phyloP scores from a whole-genome alignment of 441 rosid species.

The Gossypium schwendimanii region DNA sequence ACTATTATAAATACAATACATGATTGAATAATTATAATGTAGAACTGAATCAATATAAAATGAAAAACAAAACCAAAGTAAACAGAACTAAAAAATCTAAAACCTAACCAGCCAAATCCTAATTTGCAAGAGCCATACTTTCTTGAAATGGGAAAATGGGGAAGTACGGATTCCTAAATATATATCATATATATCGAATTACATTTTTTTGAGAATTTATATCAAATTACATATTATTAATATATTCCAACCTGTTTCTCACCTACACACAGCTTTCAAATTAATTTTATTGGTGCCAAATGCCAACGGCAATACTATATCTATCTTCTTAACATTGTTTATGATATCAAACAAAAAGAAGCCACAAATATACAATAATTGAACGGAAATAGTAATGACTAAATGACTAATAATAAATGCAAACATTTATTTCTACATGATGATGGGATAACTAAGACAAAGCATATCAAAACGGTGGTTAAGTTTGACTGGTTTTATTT shows the following conservation, averaged over 20 bases:
- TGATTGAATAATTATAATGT: no score
- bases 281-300: background rate
- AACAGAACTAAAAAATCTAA: no score
- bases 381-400: background rate
- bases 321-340: background rate
- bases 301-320: background rate
- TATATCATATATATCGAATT: no score
- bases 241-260: background rate
- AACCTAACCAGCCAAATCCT: no score
- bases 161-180: no score
- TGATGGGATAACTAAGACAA: background rate
- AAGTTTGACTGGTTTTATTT: background rate
- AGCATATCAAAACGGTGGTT: background rate
- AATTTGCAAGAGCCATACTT: no score
- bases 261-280: conserved; percentile 4
- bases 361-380: background rate
- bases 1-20: no score
- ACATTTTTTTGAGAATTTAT: no score
- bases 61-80: no score
- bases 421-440: conserved; percentile 9
- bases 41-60: no score
- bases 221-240: no score
- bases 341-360: background rate
- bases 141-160: no score
- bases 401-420: background rate